Percentiles rank a stretch among this genome's conserved stretches.
Conservation (phyloP, 495 filamentous ascomycete genomes). For the Pyrenula aspistea region DNA sequence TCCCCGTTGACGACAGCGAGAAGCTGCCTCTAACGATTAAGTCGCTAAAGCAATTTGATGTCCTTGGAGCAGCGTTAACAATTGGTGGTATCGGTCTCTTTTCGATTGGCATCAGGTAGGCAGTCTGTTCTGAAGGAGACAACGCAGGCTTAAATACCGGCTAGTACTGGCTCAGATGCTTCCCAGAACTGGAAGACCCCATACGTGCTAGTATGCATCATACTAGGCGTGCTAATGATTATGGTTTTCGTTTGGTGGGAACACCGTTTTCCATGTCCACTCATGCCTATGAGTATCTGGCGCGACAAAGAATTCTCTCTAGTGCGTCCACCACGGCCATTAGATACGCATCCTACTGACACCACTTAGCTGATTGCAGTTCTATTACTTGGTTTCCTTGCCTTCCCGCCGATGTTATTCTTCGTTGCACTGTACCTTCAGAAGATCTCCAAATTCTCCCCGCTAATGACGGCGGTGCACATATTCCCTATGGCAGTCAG, state of each 20-base stretch:
- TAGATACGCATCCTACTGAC: neutral
- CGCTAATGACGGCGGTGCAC: constrained; percentile 35
- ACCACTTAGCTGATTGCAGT: constrained; percentile 17
- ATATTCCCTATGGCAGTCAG: constrained; percentile 43
- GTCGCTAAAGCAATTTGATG: constrained; percentile 47
- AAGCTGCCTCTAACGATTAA: constrained; percentile 19
- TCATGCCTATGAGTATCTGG: constrained; percentile 17
- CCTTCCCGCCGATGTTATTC: constrained; percentile 21
- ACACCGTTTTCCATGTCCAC: constrained; percentile 14
- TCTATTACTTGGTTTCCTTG: constrained; percentile 25
- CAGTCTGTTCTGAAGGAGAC: no score
- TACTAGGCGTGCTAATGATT: constrained; percentile 47
- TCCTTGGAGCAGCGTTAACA: constrained; percentile 50
- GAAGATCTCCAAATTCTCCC: constrained; percentile 22
- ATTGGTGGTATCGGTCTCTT: constrained; percentile 54
- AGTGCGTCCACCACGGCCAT: neutral
- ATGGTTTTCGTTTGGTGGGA: constrained; percentile 54
- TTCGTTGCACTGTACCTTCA: constrained; percentile 31
- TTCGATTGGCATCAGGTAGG: no score
- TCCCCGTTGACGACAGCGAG: constrained; percentile 34
- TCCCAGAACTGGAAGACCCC: constrained; percentile 53
- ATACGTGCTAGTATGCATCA: constrained; percentile 52
- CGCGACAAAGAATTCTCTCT: neutral
- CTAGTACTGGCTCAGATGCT: constrained; percentile 34
- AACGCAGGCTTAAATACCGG: no score